phyloP scores from a whole-genome alignment of 306 rosid species.

The Astragalus membranaceus region DNA sequence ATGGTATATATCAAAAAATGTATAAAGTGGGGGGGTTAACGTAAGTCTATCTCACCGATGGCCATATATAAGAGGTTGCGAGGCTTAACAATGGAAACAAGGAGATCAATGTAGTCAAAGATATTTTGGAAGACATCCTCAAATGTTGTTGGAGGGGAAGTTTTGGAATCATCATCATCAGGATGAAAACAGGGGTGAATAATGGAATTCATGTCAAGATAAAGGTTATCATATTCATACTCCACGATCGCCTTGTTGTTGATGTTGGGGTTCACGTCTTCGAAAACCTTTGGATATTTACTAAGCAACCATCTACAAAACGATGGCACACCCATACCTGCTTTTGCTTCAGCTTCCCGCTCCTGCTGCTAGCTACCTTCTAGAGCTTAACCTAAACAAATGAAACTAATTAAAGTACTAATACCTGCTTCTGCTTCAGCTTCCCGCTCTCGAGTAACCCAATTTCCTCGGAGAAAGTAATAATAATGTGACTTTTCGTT shows the following conservation, averaged over 20 bases:
- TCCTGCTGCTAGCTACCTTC: no score
- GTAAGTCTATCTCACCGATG: conserved; percentile 30
- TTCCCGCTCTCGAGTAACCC: no score
- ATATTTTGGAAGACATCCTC: conserved; percentile 40
- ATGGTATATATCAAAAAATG: no score
- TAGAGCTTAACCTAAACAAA: no score
- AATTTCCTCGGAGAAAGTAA: no score
- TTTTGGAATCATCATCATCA: background rate
- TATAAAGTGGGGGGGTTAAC: background rate
- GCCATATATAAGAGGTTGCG: conserved; percentile 41
- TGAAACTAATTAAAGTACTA: no score
- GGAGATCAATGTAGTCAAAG: conserved; percentile 38
- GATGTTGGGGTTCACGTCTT: conserved; percentile 11
- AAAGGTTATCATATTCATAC: conserved; percentile 48
- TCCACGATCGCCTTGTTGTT: conserved; percentile 15
- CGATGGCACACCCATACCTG: conserved; percentile 49
- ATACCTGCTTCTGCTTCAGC: background rate
- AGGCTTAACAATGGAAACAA: conserved; percentile 30
- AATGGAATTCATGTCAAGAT: conserved; percentile 51
- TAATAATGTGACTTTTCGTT: background rate
- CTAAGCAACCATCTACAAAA: conserved; percentile 40
- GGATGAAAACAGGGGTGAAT: conserved; percentile 64
- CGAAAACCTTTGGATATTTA: conserved; percentile 26
- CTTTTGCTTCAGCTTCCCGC: no score
- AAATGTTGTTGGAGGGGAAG: conserved; percentile 19